Base-by-base conservation (phyloP, 2,329 filamentous ascomycete species). In the Gaeumannomyces sp. region DNA sequence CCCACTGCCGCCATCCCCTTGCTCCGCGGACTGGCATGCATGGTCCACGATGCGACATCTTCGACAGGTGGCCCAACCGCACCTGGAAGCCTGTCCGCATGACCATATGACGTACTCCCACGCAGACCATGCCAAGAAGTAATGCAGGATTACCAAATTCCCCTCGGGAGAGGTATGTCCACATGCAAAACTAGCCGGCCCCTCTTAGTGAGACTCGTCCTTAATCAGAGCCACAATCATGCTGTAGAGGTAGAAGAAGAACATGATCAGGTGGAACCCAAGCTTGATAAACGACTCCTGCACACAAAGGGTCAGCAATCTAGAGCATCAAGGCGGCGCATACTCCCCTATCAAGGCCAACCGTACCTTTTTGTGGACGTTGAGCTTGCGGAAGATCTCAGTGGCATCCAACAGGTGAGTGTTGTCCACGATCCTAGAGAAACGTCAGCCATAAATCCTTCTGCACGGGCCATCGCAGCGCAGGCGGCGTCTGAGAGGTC, bases 171-270 rank as follows among this genome's bases (percentile, higher is more conserved):
- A 53, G 45, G 45, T 7, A 53, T n/a, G 11, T 53, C 45, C 45
- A 53, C 45, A n/a, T 8, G 45, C 45, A 53, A n/a, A 53, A 53
- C 45, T 14, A 8, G 45, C n/a, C 27, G 38, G 60, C 45, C 16
- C 28, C 61, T 25, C 25, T 89, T 89, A 96, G 79, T 93, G 86
- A 67, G 90, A 87, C 81, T 99, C 95, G 78, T 98, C 95, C 75
- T 90, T 89, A 83, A 99, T 99, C 68, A 99, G 85, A 70, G 95
- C 94, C 69, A 97, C 94, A 72, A 95, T 95, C 91, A 95, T 96
- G 89, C 91, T 96, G 86, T 97, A 97, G 65, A 99, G 90, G 82
- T 99, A 99, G 87, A 98, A 99, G 88, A 99, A 99, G 87, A 99
- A 99, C 93, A 99, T 97, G 81, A 99, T 79, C 67, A 99, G 84